Evolutionary conservation across 148 eudicot genomes (phyloP), one percentile per base, ranked within the genome.

Genomic region (Rhododendron kiyosumense): DNA sequence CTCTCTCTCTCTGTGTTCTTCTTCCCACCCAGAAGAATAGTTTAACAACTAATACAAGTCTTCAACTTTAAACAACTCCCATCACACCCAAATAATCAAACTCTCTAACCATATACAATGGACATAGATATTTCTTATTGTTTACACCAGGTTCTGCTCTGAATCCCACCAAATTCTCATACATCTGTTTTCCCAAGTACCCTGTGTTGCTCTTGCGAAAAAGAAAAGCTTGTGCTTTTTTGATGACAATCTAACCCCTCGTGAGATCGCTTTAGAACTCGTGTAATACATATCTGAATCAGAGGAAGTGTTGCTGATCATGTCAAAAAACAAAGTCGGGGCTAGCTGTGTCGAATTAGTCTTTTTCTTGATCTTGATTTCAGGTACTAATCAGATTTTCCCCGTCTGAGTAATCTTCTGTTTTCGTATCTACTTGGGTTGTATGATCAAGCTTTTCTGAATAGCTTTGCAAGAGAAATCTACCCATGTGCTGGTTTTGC

Each of bases 291-390:
- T 51, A 9, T 30, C 36, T 74, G 46, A 78, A 20, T 30, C 32
- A 82, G 85, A 78, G n/a, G 71, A 61, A 36, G 32, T 80, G 86
- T 10, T 28, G 34, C 52, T 80, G 88, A 92, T 87, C 89, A 94
- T 95, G 94, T 87, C 89, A 83, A 90, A 88, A 71, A 91, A 89
- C 84, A 90, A 90, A 84, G 67, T 81, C 61, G 89, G 86, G 74
- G 87, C 84, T 75, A 79, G 88, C 82, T 76, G 85, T 82, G 78
- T 79, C 14, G 49, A 87, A 8, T 90, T 87, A 49, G 69, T 95
- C 84, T 24, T 88, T 49, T 73, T 92, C 52, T 90, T 94, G 43
- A 63, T 93, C 86, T 79, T 94, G 51, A 85, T 93, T 78, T 78
- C 96, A 94, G 98, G 98, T 95, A 91, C 84, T 81, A 75, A 36